These are phyloP conservation scores for Aechmea fasciata DNA, from an alignment of 176 grass and related monocot genomes.

Conservation along the genomic window DNA sequence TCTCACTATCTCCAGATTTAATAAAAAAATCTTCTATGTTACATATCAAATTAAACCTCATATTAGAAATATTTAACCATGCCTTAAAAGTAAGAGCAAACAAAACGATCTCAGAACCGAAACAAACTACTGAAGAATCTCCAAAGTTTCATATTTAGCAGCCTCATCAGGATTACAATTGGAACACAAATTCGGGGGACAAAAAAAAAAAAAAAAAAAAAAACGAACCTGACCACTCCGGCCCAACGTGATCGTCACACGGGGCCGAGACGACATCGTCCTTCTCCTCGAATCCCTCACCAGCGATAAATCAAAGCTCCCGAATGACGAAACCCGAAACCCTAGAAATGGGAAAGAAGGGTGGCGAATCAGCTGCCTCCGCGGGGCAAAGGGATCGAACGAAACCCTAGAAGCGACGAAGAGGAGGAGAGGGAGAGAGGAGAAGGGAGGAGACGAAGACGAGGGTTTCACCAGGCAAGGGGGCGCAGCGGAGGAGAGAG, in stretches of 20 bases:
- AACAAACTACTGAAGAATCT: too few species aligned
- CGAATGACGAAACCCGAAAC: background rate
- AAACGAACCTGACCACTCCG: constrained; percentile 54
- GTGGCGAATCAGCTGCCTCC: background rate
- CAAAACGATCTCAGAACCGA: too few species aligned
- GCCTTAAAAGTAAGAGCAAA: too few species aligned
- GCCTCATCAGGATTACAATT: background rate
- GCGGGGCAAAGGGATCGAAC: background rate
- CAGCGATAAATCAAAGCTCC: background rate
- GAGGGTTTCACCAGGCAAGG: too few species aligned
- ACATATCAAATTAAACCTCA: too few species aligned
- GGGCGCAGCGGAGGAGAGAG: background rate
- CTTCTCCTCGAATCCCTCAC: background rate
- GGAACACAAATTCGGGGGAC: background rate
- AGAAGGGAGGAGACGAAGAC: background rate
- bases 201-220: background rate
- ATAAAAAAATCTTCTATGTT: too few species aligned
- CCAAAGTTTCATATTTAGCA: too few species aligned
- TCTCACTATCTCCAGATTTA: too few species aligned
- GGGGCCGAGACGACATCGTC: constrained; percentile 25
- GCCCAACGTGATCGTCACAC: constrained; percentile 67
- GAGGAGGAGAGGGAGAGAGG: background rate
- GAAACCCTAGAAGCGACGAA: background rate
- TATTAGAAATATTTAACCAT: too few species aligned
- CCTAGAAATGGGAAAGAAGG: background rate